Conservation (phyloP, 1,284 basidiomycete species). For the Tylopilus microsporus region DNA sequence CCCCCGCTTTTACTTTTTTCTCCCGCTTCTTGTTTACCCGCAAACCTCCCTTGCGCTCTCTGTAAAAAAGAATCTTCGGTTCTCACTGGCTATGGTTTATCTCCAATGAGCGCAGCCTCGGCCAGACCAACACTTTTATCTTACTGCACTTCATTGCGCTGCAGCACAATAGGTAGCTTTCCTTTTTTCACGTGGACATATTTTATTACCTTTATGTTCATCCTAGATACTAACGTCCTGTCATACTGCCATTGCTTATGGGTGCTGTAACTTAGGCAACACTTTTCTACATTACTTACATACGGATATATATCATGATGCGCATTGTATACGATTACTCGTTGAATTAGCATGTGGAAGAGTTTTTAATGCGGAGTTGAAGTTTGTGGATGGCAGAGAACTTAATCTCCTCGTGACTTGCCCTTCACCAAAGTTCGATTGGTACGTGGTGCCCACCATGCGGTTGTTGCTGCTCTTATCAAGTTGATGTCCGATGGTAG, state of each 20-base stretch:
- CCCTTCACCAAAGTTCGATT: not conserved
- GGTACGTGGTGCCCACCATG: conserved; percentile 11
- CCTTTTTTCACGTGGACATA: conserved; percentile 21
- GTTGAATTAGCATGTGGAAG: not conserved
- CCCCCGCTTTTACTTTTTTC: not conserved
- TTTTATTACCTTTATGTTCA: conserved; percentile 28
- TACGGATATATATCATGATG: conserved; percentile 5
- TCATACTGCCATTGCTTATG: conserved; percentile 17
- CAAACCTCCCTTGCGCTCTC: conserved; percentile 1
- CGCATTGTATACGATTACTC: not conserved
- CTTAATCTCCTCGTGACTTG: not conserved
- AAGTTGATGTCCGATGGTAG: not conserved
- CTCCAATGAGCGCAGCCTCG: not conserved
- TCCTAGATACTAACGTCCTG: conserved; percentile 16
- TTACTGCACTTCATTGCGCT: conserved; percentile 10
- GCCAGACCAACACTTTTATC: conserved; percentile 6
- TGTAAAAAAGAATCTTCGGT: conserved; percentile 7
- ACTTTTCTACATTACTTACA: conserved; percentile 10
- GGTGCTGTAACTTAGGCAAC: conserved; percentile 16
- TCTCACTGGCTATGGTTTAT: conserved; percentile 9
- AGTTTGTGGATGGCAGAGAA: not conserved
- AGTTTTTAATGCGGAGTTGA: not conserved
- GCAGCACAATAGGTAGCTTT: conserved; percentile 19
- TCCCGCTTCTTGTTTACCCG: not conserved
- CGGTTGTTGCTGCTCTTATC: not conserved